Base-by-base conservation (phyloP, 1,139 yeast species). In the Petasospora rhodanensis region DNA sequence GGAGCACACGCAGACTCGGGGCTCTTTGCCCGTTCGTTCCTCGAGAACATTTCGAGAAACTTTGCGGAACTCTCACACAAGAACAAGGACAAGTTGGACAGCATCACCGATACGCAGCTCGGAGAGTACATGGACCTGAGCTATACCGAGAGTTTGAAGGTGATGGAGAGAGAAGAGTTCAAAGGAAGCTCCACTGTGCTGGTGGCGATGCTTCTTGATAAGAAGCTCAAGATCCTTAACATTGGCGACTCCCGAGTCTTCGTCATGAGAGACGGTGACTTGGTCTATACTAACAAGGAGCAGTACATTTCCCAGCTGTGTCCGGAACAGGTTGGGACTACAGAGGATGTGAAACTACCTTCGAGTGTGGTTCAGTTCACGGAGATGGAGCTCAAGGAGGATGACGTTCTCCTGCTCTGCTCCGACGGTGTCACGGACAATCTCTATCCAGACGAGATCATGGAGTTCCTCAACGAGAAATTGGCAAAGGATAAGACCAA, bases 401-500 rank as follows among this genome's bases (percentile, higher is more conserved):
- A 61, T 31, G 79, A 73, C 47, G 50, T 72, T 10, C 49, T 73
- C 1, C 51, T 72, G 16, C 45, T 70, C 38, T 70, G 77, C 40
- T 70, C 77, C 1, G 79, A 73, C 51, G 79, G 79, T 1, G 64
- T 73, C 10, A 63, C 73, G 1, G 79, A 73, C 48, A 73, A 73
- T 43, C 54, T 73, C 31, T 73, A 68, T 45, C 67, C 64, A 24
- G 61, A 64, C 54, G 79, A 73, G 48, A 63, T 73, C 10, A 41
- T 59, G 14, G 58, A 65, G 26, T 56, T 56, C 28, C 47, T 72
- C 14, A 59, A 64, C 28, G 62, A 61, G 26, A 58, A 51, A 29
- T 26, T 66, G 14, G 41, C 43, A 26, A 12, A 19, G 6, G 52
- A 47, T 5, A 23, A 51, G 48, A 31, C 42, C 35, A 28, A 61